These are phyloP conservation scores for Cyclotella atomus DNA, from an alignment of 108 stramenopile species.

Conservation along the genomic window DNA sequence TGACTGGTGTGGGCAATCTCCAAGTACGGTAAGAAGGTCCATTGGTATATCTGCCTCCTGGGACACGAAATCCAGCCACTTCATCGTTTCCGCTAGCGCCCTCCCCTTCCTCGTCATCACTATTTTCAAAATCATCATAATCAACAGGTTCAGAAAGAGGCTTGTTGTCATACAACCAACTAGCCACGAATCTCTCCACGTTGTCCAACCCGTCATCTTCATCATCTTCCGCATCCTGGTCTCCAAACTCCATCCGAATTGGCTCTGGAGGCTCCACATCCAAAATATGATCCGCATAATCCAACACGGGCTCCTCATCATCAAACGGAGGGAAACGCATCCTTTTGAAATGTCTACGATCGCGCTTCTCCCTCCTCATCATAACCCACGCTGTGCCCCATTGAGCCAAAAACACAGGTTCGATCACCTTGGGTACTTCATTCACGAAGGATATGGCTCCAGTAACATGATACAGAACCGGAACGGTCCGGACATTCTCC, in stretches of 20 bases:
- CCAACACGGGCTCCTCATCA: conserved; percentile 99
- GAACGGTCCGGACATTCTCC: conserved; percentile 92
- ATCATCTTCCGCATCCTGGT: conserved; percentile 67
- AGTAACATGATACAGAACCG: conserved; percentile 97
- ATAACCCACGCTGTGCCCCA: conserved; percentile 99
- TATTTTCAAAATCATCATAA: conserved; percentile 49
- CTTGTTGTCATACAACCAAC: conserved; percentile 85
- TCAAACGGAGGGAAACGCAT: conserved; percentile 99
- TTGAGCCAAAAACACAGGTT: conserved; percentile 98
- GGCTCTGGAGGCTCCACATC: conserved; percentile 96
- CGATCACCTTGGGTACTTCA: conserved; percentile 97
- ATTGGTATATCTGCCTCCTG: conserved; percentile 79
- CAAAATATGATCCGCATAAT: conserved; percentile 98
- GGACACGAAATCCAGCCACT: conserved; percentile 51
- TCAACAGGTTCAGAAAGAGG: conserved; percentile 71
- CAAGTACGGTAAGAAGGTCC: conserved; percentile 95
- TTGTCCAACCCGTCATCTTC: conserved; percentile 68
- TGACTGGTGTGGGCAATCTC: conserved; percentile 93
- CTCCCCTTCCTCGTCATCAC: conserved; percentile 79
- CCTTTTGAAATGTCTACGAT: conserved; percentile 98
- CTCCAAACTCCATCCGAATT: conserved; percentile 84
- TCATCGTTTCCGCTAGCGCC: conserved; percentile 33
- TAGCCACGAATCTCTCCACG: conserved; percentile 56
- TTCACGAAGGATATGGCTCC: conserved; percentile 99
- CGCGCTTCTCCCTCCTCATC: conserved; percentile 99